phyloP scores from a whole-genome alignment of 1,284 basidiomycete species.

The Agroathelia rolfsii region DNA sequence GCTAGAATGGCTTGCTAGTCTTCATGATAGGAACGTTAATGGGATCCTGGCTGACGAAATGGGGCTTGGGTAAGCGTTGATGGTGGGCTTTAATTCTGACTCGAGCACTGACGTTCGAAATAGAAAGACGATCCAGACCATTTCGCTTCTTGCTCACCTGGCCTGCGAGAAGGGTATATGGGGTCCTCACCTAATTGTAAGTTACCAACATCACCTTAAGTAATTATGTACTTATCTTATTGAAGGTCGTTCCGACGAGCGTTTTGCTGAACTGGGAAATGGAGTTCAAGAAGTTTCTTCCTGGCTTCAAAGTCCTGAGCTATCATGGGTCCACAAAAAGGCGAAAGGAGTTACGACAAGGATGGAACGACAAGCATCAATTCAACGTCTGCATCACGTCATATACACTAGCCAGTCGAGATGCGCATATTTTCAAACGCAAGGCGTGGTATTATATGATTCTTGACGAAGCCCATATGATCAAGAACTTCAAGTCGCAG shows the following conservation, averaged over 20 bases:
- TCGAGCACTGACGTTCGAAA: slow-evolving; percentile 7
- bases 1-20: slow-evolving; percentile 88
- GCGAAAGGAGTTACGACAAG: slow-evolving; percentile 86
- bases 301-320: slow-evolving; percentile 85
- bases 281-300: slow-evolving; percentile 98
- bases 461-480: slow-evolving; percentile 95
- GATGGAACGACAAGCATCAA: slow-evolving; percentile 88
- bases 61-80: slow-evolving; percentile 71
- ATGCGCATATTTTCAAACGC: slow-evolving; percentile 90
- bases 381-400: slow-evolving; percentile 97
- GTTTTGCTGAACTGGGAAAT: slow-evolving; percentile 98
- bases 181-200: slow-evolving; percentile 89
- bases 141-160: slow-evolving; percentile 84
- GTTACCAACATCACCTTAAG: slow-evolving; percentile 14
- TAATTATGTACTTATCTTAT: slow-evolving; percentile 5
- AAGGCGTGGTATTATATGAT: slow-evolving; percentile 97
- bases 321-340: slow-evolving; percentile 91
- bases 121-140: slow-evolving; percentile 91
- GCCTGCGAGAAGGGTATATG: slow-evolving; percentile 93
- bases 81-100: background rate
- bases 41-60: slow-evolving; percentile 92
- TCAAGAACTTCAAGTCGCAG: slow-evolving; percentile 96
- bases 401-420: slow-evolving; percentile 87
- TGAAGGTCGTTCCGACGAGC: slow-evolving; percentile 82
- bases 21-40: slow-evolving; percentile 83